Conservation (phyloP, 495 filamentous ascomycete genomes). For the Sordaria brevicollis region DNA sequence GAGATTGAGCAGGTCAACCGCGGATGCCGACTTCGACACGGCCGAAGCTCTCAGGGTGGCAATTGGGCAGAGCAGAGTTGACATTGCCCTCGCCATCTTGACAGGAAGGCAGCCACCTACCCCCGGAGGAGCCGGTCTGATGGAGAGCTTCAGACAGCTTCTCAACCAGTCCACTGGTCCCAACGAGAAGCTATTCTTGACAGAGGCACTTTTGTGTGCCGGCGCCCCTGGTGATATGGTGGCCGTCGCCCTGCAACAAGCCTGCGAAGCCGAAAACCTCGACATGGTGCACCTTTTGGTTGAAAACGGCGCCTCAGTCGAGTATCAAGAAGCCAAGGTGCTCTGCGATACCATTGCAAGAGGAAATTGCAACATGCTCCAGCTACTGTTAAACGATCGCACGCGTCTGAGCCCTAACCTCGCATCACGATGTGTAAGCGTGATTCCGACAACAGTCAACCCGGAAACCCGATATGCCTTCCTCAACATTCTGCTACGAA, state of each 20-base stretch:
- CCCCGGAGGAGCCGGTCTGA: slow-evolving; percentile 23
- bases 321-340: slow-evolving; percentile 30
- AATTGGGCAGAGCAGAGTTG: slow-evolving; percentile 27
- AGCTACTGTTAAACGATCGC: slow-evolving; percentile 26
- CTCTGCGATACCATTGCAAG: slow-evolving; percentile 26
- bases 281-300: slow-evolving; percentile 38
- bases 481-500: slow-evolving; percentile 27
- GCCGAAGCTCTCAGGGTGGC: slow-evolving; percentile 36
- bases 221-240: slow-evolving; percentile 31
- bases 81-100: slow-evolving; percentile 35
- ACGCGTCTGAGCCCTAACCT: slow-evolving; percentile 23
- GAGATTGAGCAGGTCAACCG: slow-evolving; percentile 31
- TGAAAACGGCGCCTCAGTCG: slow-evolving; percentile 34
- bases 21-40: slow-evolving; percentile 33
- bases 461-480: slow-evolving; percentile 32
- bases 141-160: slow-evolving; percentile 29
- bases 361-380: slow-evolving; percentile 27
- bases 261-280: slow-evolving; percentile 27
- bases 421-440: slow-evolving; percentile 33
- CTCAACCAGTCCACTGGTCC: slow-evolving; percentile 28
- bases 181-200: slow-evolving; percentile 30
- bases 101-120: slow-evolving; percentile 30
- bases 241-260: slow-evolving; percentile 27
- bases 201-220: slow-evolving; percentile 36
- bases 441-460: slow-evolving; percentile 30